These are phyloP conservation scores for Phytophthora fragariaefolia DNA, from an alignment of 352 stramenopile species.

Conservation along the genomic window DNA sequence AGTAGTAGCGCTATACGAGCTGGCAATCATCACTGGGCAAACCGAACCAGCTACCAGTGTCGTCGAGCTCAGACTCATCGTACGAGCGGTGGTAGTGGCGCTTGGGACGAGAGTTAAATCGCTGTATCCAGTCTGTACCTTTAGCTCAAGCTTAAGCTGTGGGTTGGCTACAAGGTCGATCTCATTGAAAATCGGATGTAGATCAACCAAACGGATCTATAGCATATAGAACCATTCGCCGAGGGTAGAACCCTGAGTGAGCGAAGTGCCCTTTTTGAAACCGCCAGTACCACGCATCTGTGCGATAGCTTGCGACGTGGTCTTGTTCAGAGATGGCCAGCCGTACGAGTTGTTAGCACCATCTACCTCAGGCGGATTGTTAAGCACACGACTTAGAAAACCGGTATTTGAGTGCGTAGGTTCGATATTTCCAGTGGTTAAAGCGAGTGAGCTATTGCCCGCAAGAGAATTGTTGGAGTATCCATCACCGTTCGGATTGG, in stretches of 20 bases:
- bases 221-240: conserved; percentile 2
- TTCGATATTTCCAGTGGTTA: background rate
- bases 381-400: background rate
- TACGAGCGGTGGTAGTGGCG: background rate
- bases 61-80: background rate
- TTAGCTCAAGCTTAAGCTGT: background rate
- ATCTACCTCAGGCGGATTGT: background rate
- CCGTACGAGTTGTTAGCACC: background rate
- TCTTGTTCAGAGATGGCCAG: background rate
- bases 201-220: background rate
- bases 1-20: background rate
- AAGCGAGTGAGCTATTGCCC: background rate
- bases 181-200: background rate
- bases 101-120: background rate
- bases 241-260: background rate
- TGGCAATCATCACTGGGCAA: background rate
- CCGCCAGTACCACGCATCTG: background rate
- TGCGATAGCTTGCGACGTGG: background rate
- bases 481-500: background rate
- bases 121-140: background rate
- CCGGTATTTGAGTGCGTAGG: background rate
- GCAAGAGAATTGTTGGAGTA: background rate
- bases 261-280: background rate
- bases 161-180: background rate
- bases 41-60: background rate